Evolutionary conservation across 768 basidiomycete species (phyloP), one percentile per base, ranked within the genome.

Genomic region (Wakefieldia striispora): DNA sequence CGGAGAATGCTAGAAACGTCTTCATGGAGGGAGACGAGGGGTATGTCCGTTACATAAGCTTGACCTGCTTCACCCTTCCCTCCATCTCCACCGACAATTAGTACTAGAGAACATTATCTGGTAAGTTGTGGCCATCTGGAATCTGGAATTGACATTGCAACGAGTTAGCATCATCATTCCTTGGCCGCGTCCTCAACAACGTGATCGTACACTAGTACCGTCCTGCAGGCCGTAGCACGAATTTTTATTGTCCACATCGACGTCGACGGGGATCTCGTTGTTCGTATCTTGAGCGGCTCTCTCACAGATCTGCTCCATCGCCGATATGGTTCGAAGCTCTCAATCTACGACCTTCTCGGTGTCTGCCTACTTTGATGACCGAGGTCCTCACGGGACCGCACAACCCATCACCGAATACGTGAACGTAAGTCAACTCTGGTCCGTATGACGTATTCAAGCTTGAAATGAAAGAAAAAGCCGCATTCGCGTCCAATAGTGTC

Each of bases 391-490:
- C 62, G 88, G 87, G 1, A 78, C 77, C 40, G 86, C 90, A 9
- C 80, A 88, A 59, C 88, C 88, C 38, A 87, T 91, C 51, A 83
- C 85, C n/a, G 84, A 91, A 65, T 76, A 78, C 23, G 80, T 91
- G 26, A 81, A 89, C 66, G 88, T 89, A 72, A 62, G 82, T 71
- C 39, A 19, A 40, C 26, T 21, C 38, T 40, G 16, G 41, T n/a
- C 38, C 26, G 31, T 4, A 47, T 21, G 13, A n/a, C 14, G 1
- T 27, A n/a, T 43, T 38, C 29, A 48, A 29, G 44, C 50, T 58
- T 58, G 55, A 63, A 49, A 48, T 51, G 38, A 63, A 62, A 42
- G 39, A n/a, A 19, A 37, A 56, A 68, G 66, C 53, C 59, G 3
- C 58, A 62, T 52, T 69, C 57, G 39, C 79, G 86, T 19, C 90